A percentile compares a stretch with the other conserved stretches of the same genome.
These are phyloP conservation scores for Clonostachys solani DNA, from an alignment of 2,329 filamentous ascomycete genomes.

Conservation along the genomic window DNA sequence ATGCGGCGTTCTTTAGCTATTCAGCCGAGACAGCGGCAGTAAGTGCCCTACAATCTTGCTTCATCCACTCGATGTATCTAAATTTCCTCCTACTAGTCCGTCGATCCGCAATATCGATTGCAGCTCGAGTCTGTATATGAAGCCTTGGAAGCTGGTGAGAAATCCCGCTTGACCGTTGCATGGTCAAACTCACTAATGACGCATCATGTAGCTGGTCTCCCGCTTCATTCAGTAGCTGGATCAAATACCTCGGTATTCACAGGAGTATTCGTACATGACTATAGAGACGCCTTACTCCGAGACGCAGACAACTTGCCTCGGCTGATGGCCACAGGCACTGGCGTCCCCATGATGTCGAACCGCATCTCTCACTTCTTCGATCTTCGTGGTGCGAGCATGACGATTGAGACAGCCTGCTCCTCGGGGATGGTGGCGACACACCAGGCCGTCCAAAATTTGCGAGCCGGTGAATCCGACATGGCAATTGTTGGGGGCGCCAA, in stretches of 20 bases:
- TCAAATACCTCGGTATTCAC: not conserved
- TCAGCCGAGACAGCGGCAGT: slow-evolving; percentile 9
- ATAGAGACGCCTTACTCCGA: slow-evolving; percentile 26
- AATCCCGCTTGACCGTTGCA: not conserved
- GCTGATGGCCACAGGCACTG: slow-evolving; percentile 3
- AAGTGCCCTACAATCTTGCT: too few species aligned
- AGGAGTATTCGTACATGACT: slow-evolving; percentile 4
- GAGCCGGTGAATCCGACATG: slow-evolving; percentile 16
- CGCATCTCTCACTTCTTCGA: slow-evolving; percentile 49
- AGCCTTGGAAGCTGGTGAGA: slow-evolving; percentile 5
- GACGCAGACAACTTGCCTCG: slow-evolving; percentile 41
- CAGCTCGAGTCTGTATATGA: slow-evolving; percentile 6
- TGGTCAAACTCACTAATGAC: not conserved
- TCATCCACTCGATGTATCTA: too few species aligned
- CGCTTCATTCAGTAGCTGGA: not conserved
- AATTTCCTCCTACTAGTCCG: not conserved
- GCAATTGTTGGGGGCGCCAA: slow-evolving; percentile 13
- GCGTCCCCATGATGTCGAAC: slow-evolving; percentile 41
- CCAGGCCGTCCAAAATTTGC: slow-evolving; percentile 39
- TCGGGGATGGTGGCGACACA: slow-evolving; percentile 43
- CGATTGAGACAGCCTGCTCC: slow-evolving; percentile 45
- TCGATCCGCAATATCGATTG: slow-evolving; percentile 16
- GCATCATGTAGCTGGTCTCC: slow-evolving; percentile 1
- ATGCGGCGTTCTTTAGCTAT: slow-evolving; percentile 12
- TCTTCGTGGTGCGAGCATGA: slow-evolving; percentile 44